Evolutionary conservation across 495 filamentous ascomycete species (phyloP).

Genomic region (Hypoxylon intermedium): DNA sequence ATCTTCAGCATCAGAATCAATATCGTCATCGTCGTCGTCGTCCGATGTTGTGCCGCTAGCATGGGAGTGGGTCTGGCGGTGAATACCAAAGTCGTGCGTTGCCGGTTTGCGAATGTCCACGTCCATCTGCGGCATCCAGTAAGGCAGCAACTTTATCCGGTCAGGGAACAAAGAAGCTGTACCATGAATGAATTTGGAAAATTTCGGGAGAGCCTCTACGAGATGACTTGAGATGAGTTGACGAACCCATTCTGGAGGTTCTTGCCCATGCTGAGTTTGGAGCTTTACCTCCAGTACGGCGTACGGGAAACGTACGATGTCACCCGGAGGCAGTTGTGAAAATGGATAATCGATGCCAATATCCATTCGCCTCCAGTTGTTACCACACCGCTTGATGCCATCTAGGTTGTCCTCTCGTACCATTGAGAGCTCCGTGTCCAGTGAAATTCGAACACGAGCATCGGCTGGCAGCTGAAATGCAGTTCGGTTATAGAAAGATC

Average conservation of each 20-base stretch:
- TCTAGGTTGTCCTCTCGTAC: constrained; percentile 93
- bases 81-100: constrained; percentile 86
- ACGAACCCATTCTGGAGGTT: constrained; percentile 94
- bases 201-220: constrained; percentile 97
- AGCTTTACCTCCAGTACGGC: constrained; percentile 97
- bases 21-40: constrained; percentile 66
- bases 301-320: constrained; percentile 92
- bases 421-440: constrained; percentile 96
- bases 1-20: constrained; percentile 64
- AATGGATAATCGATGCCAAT: constrained; percentile 98
- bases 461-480: constrained; percentile 98
- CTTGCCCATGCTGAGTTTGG: constrained; percentile 95
- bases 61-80: constrained; percentile 74
- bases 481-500: constrained; percentile 96
- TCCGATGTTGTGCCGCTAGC: constrained; percentile 81
- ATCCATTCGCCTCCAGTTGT: constrained; percentile 97
- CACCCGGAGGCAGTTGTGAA: constrained; percentile 80
- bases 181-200: constrained; percentile 99
- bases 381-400: constrained; percentile 73
- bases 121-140: constrained; percentile 98
- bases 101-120: constrained; percentile 94
- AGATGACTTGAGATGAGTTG: constrained; percentile 91
- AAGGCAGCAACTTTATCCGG: constrained; percentile 88
- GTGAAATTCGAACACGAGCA: constrained; percentile 92
- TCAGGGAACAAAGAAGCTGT: constrained; percentile 84